Evolutionary conservation across 768 basidiomycete species (phyloP), one percentile per base, ranked within the genome.

Genomic region (Rubroboletus pulcherrimus): DNA sequence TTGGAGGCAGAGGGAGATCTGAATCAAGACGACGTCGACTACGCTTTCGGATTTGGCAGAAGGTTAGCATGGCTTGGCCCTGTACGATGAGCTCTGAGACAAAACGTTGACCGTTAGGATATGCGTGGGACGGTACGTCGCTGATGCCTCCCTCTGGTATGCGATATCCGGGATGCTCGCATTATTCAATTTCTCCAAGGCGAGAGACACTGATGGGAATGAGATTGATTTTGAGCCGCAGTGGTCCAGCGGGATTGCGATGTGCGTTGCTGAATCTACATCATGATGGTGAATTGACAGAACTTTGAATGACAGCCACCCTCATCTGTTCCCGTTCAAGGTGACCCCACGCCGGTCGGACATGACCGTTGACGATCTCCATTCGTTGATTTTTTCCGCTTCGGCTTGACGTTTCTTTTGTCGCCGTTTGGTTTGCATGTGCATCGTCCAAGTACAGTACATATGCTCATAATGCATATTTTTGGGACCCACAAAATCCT

Each of bases 61-160:
- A 69, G 70, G 62, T 63, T 11, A 8, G 51, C 2, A 15, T 38
- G 4, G 26, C 14, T 9, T 39, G 12, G 12, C 37, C 7, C 31
- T 45, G 21, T 50, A 9, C 1, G 29, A 34, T 15, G 41, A 34
- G 17, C 39, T 26, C 24, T 29, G 24, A 38, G 41, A n/a, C 49
- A 14, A 48, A 5, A 19, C n/a, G 26, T 19, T 41, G 24, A 33
- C n/a, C 30, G 19, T 15, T 24, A 66, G 62, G 46, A 64, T 57
- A 43, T 71, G 61, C 44, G 63, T 59, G 35, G 70, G 70, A 29
- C 58, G 58, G 26, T 49, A 63, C 43, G 41, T 68, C 29, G 70
- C 65, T 6, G 63, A 69, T 38, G 62, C 65, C 7, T 63, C 69
- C 1, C 54, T 74, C 10, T 73, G 68, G 61, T 51, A 64, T 19